Conservation (phyloP, 179 eudicot genomes). For the Patellifolia procumbens region DNA sequence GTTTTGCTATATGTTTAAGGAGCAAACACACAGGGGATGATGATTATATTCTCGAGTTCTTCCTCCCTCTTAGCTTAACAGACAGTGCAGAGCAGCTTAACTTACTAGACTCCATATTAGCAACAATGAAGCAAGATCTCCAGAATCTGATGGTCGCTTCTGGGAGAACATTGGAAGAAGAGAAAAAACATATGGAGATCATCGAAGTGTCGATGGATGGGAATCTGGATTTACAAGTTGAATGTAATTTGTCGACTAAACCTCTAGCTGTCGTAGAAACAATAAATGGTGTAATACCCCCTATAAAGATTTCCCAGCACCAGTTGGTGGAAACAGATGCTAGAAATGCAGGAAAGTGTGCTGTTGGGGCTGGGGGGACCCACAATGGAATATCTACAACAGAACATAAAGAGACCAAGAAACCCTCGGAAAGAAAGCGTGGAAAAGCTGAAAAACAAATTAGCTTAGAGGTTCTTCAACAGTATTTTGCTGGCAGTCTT, state of each 20-base stretch:
- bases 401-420: slow-evolving; percentile 44
- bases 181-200: slow-evolving; percentile 56
- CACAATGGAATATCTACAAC: slow-evolving; percentile 33
- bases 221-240: slow-evolving; percentile 39
- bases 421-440: slow-evolving; percentile 71
- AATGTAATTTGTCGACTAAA: slow-evolving; percentile 35
- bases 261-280: slow-evolving; percentile 25
- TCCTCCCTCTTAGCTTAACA: slow-evolving; percentile 54
- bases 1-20: slow-evolving; percentile 80
- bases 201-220: slow-evolving; percentile 49
- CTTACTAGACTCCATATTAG: slow-evolving; percentile 63
- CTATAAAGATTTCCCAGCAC: slow-evolving; percentile 30
- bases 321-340: slow-evolving; percentile 41
- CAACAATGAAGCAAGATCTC: slow-evolving; percentile 67
- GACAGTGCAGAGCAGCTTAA: slow-evolving; percentile 48
- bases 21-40: slow-evolving; percentile 79
- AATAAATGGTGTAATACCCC: slow-evolving; percentile 36
- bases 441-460: slow-evolving; percentile 93
- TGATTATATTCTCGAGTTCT: slow-evolving; percentile 88
- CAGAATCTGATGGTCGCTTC: slow-evolving; percentile 76
- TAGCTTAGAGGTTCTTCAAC: slow-evolving; percentile 87
- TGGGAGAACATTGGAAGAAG: slow-evolving; percentile 68
- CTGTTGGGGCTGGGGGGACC: slow-evolving; percentile 26
- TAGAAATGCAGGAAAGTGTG: slow-evolving; percentile 28
- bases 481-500: slow-evolving; percentile 87